These are phyloP conservation scores for Psilocybe tampanensis DNA, from an alignment of 768 basidiomycete species.

Conservation along the genomic window DNA sequence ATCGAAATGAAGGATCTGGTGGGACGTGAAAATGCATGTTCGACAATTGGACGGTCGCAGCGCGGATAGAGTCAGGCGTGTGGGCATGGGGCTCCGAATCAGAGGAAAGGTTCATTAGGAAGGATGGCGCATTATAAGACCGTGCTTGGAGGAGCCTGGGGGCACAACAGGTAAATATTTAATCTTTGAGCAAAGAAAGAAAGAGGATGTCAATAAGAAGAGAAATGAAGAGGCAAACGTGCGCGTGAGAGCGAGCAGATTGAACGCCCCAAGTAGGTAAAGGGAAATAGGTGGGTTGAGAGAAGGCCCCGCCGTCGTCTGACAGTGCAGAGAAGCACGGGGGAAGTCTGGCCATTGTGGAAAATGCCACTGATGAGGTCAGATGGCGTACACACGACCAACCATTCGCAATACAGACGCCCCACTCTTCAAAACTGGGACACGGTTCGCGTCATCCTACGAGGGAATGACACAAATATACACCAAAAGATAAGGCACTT, in stretches of 20 bases:
- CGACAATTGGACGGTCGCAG: slow-evolving; percentile 68
- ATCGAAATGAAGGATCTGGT: slow-evolving; percentile 9
- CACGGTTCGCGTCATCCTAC: not conserved
- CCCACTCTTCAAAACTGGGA: not conserved
- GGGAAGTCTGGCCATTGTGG: slow-evolving; percentile 5
- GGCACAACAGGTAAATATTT: slow-evolving; percentile 7
- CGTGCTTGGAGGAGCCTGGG: slow-evolving; percentile 59
- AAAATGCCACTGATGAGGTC: slow-evolving; percentile 24
- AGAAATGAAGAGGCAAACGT: slow-evolving; percentile 16
- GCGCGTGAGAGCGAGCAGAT: slow-evolving; percentile 18
- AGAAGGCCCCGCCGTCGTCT: slow-evolving; percentile 10
- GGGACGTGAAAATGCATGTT: slow-evolving; percentile 43
- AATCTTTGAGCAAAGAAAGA: slow-evolving; percentile 8
- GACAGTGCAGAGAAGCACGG: slow-evolving; percentile 12
- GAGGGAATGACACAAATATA: not conserved
- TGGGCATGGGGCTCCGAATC: slow-evolving; percentile 37
- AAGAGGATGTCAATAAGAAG: slow-evolving; percentile 1
- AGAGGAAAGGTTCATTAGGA: slow-evolving; percentile 10
- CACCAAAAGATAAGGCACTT: slow-evolving; percentile 26
- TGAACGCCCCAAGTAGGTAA: slow-evolving; percentile 6
- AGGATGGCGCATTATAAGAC: slow-evolving; percentile 40
- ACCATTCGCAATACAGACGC: not conserved
- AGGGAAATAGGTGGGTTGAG: slow-evolving; percentile 2
- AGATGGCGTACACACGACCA: slow-evolving; percentile 26
- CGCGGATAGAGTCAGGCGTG: slow-evolving; percentile 65